Percentiles rank a stretch among this genome's conserved stretches.
Evolutionary conservation across 2,329 filamentous ascomycete genomes (phyloP).

Genomic region (Knufia fluminis): DNA sequence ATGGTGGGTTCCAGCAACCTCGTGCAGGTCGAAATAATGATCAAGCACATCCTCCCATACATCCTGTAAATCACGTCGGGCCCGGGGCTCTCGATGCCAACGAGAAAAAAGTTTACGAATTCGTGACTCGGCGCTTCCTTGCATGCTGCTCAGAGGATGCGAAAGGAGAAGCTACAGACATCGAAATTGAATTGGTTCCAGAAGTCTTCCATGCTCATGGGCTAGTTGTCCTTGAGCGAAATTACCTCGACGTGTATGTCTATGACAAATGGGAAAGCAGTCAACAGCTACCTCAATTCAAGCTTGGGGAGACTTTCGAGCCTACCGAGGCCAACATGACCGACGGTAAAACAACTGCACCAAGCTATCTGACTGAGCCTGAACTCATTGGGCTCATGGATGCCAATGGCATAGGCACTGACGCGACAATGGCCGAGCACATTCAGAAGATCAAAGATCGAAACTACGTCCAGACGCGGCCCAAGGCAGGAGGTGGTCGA

Average conservation of each 20-base stretch:
- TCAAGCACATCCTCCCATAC: slow-evolving; percentile 93
- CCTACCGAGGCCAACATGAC: slow-evolving; percentile 81
- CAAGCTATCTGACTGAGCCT: slow-evolving; percentile 83
- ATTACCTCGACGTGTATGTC: slow-evolving; percentile 90
- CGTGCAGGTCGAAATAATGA: slow-evolving; percentile 82
- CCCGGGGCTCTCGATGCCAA: slow-evolving; percentile 52
- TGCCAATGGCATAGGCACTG: slow-evolving; percentile 94
- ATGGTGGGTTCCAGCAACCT: slow-evolving; percentile 70
- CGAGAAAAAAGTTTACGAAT: slow-evolving; percentile 79
- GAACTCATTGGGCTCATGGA: slow-evolving; percentile 97
- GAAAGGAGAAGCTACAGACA: slow-evolving; percentile 71
- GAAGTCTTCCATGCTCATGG: slow-evolving; percentile 78
- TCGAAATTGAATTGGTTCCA: slow-evolving; percentile 69
- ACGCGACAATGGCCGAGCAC: slow-evolving; percentile 98
- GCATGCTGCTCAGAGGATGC: slow-evolving; percentile 95
- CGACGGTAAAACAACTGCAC: slow-evolving; percentile 81
- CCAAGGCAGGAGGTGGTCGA: slow-evolving; percentile 39
- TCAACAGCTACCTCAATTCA: slow-evolving; percentile 69
- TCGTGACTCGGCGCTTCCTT: slow-evolving; percentile 81
- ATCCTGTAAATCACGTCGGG: slow-evolving; percentile 78
- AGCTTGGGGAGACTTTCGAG: slow-evolving; percentile 69
- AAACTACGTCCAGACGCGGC: slow-evolving; percentile 67
- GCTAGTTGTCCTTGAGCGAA: slow-evolving; percentile 73
- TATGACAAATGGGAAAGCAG: slow-evolving; percentile 96
- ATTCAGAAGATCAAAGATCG: slow-evolving; percentile 91